Conservation (phyloP, 2,329 filamentous ascomycete species). For the Aspergillus alliaceus region DNA sequence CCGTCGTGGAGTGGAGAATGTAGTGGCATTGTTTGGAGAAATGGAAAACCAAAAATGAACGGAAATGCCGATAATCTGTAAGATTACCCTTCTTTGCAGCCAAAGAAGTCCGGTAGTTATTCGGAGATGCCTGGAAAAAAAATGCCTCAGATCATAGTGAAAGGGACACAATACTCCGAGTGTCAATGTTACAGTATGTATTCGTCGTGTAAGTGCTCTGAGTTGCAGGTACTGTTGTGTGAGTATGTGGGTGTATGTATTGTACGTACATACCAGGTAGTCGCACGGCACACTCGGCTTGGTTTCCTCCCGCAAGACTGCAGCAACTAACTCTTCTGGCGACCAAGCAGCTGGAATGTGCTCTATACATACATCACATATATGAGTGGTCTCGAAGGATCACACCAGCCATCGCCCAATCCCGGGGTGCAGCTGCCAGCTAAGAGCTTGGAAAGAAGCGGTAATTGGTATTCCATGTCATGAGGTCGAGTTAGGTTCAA, state of each 20-base stretch:
- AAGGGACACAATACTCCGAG: background rate
- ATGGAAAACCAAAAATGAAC: background rate
- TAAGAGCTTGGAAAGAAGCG: background rate
- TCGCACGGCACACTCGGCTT: background rate
- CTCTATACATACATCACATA: background rate
- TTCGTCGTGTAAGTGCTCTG: background rate
- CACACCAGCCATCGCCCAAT: constrained; percentile 1
- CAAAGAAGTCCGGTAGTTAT: no score
- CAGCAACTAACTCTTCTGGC: background rate
- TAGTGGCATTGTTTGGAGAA: background rate
- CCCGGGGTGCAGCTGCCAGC: background rate
- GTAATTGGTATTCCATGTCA: background rate
- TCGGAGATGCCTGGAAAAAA: no score
- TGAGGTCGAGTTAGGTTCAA: background rate
- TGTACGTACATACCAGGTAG: background rate
- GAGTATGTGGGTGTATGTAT: background rate
- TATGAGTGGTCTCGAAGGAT: background rate
- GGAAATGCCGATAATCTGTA: background rate
- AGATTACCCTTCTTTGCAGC: background rate
- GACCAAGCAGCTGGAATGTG: background rate
- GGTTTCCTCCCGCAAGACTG: constrained; percentile 1
- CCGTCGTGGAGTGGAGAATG: background rate
- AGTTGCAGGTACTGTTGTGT: background rate
- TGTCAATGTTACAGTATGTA: no score
- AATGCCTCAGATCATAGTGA: background rate